Base-by-base conservation (phyloP, 305 asterid genomes). In the Nicotiana rustica region DNA sequence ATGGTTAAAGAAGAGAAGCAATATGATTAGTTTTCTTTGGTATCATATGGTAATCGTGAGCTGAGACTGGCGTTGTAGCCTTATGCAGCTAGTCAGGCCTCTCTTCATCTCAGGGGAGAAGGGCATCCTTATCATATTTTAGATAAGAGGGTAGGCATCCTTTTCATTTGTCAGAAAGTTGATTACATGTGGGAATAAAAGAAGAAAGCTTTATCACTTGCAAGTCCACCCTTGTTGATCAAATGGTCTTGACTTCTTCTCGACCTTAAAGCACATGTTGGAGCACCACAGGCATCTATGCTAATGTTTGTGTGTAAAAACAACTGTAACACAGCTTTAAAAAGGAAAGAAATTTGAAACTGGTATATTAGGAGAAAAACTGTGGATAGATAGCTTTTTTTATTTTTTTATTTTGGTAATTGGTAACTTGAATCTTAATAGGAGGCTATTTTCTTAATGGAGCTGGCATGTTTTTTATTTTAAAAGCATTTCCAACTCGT, bases 71-170 rank as follows among this genome's bases (percentile, higher is more conserved):
- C 6, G 8, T 47, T 55, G 14, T 25, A 14, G 35, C 15, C 15
- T 49, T 73, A 19, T 25, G 44, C 41, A 49, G 79, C 44, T 73
- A 73, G 62, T 73, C 64, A 47, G 41, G 79, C 64, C 25, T 71
- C 78, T 47, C 61, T 71, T 49, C 21, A 73, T 47, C 61, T 47
- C 7, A 71, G 41, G 41, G 52, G 25, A 75, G 2, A 14, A 52
- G 44, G 14, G 60, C 60, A 71, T 71, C n/a, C 13, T 19, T 70
- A 5, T 70, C 55, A 36, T 18, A 5, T 70, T 70, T 6, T 52
- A 6, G 13, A 47, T 3, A 13, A 47, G 62, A 57, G 36, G 19
- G 61, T 47, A 71, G 78, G 56, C 38, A 71, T 71, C 78, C 78
- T 44, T 73, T 21, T 73, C 62, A 52, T 75, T 35, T 75, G 64